A percentile compares a stretch with the other conserved stretches of the same genome.
These are phyloP conservation scores for Candida takata DNA, from an alignment of 805 yeast species.

Conservation along the genomic window DNA sequence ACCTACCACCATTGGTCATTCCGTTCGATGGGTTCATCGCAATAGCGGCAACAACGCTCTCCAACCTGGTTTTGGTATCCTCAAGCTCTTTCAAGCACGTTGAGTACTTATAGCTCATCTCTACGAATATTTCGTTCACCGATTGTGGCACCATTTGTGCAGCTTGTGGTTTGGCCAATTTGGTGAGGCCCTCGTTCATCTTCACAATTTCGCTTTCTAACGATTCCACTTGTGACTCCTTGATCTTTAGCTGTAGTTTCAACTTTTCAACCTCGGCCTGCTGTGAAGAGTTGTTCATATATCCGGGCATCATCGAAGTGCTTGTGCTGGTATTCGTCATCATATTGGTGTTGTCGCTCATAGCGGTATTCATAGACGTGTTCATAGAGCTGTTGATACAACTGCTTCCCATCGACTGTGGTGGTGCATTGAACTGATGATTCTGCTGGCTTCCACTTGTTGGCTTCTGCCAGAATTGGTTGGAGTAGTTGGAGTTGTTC, in stretches of 20 bases:
- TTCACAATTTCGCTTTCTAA: constrained; percentile 38
- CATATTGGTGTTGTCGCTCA: neutral
- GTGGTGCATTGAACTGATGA: neutral
- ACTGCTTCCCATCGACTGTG: constrained; percentile 3
- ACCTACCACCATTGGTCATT: constrained; percentile 48
- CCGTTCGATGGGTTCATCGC: constrained; percentile 42
- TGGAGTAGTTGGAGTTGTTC: constrained; percentile 4
- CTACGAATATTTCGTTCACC: constrained; percentile 40
- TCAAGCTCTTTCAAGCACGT: constrained; percentile 44
- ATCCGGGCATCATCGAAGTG: neutral
- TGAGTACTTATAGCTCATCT: constrained; percentile 40
- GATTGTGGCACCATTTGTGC: constrained; percentile 34
- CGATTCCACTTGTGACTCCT: constrained; percentile 43
- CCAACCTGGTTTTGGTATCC: constrained; percentile 57
- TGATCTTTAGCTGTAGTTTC: constrained; percentile 45
- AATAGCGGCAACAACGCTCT: constrained; percentile 51
- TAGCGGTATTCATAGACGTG: constrained; percentile 1
- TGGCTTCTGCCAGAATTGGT: constrained; percentile 10
- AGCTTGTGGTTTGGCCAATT: constrained; percentile 5
- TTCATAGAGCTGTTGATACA: constrained; percentile 1
- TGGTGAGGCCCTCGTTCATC: constrained; percentile 22
- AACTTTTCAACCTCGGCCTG: constrained; percentile 30
- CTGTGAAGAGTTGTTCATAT: too few species aligned
- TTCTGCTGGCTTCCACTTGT: neutral
- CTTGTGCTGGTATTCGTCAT: neutral